phyloP scores from a whole-genome alignment of 768 basidiomycete species.

The Tricholoma saponaceum region DNA sequence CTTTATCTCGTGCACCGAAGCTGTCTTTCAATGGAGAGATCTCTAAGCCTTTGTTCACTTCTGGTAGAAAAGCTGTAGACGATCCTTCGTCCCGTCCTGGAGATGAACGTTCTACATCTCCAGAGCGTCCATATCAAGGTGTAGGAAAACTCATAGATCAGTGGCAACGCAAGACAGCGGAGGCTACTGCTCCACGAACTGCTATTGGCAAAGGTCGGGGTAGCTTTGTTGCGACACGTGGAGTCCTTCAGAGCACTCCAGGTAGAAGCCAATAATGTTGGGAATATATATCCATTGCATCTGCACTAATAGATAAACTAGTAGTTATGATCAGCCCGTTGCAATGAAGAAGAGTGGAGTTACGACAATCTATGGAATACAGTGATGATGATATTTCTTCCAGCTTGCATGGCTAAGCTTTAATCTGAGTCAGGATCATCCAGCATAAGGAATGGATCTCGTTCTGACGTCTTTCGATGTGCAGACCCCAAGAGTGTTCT shows the following conservation, averaged over 20 bases:
- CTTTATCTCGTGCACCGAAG: constrained; percentile 21
- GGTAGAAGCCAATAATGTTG: constrained; percentile 2
- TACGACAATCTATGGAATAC: not conserved
- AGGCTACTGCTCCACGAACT: constrained; percentile 38
- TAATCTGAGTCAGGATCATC: constrained; percentile 24
- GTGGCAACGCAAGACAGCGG: constrained; percentile 81
- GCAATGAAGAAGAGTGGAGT: not conserved
- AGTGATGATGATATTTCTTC: constrained; percentile 7
- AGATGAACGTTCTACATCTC: constrained; percentile 53
- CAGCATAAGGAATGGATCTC: constrained; percentile 17
- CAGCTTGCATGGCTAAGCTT: not conserved
- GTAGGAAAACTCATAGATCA: constrained; percentile 84
- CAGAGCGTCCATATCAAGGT: constrained; percentile 77
- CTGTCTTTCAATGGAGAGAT: constrained; percentile 26
- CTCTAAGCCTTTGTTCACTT: constrained; percentile 13
- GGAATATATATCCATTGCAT: constrained; percentile 10
- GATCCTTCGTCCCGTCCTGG: constrained; percentile 11
- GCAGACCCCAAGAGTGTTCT: constrained; percentile 33
- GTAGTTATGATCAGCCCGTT: not conserved
- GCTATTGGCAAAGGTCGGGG: constrained; percentile 29
- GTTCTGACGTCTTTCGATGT: constrained; percentile 1
- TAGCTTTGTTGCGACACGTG: constrained; percentile 36
- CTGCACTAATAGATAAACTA: not conserved
- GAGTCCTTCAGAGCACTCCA: constrained; percentile 20
- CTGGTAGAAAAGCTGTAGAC: constrained; percentile 13